A percentile compares a stretch with the other conserved stretches of the same genome.
phyloP scores from a whole-genome alignment of 139 green algal genomes.

The Asterochloris erici region DNA sequence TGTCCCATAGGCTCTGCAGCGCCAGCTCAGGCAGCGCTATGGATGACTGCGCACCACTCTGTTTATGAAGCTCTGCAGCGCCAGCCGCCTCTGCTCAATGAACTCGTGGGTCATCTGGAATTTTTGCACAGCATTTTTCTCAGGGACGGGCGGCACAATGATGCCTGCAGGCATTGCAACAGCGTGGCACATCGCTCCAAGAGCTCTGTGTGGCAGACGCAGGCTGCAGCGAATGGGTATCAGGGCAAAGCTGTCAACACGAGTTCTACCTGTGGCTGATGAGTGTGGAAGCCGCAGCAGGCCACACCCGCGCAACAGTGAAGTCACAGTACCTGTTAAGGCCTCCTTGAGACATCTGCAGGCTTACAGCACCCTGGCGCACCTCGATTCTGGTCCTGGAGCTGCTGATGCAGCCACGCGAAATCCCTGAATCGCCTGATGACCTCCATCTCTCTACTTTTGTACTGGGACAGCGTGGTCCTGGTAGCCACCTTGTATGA shows the following conservation, averaged over 20 bases:
- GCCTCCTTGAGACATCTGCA: no score
- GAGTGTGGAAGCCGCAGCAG: not conserved
- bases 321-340: no score
- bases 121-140: conserved; percentile 91
- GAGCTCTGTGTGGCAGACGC: no score
- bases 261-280: not conserved
- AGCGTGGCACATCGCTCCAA: no score
- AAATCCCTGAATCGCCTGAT: conserved; percentile 93
- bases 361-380: not conserved
- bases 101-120: conserved; percentile 89
- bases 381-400: conserved; percentile 68
- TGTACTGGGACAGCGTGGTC: conserved; percentile 41
- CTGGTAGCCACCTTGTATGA: conserved; percentile 69
- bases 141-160: conserved; percentile 88
- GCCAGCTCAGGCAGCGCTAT: not conserved
- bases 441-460: conserved; percentile 52
- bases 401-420: conserved; percentile 72
- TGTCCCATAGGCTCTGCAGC: no score
- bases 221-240: no score
- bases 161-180: conserved; percentile 42
- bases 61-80: conserved; percentile 82
- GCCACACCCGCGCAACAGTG: no score
- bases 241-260: not conserved
- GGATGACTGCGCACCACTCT: conserved; percentile 45
- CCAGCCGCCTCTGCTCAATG: conserved; percentile 78